Percentiles rank a stretch among this genome's conserved stretches.
phyloP scores from a whole-genome alignment of 768 basidiomycete species.

The Pulveroboletus sp. region DNA sequence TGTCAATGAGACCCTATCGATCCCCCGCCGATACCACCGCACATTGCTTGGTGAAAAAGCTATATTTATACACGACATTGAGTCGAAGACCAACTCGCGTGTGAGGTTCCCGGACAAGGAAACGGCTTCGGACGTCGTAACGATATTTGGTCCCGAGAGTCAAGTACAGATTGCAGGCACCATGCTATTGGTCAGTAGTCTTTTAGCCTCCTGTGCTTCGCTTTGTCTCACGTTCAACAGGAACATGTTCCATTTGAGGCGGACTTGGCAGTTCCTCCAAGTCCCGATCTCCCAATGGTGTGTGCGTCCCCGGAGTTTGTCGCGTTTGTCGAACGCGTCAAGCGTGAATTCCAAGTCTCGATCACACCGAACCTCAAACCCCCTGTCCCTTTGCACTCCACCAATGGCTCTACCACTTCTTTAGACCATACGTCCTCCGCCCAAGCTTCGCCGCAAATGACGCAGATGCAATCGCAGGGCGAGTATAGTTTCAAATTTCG shows the following conservation, averaged over 20 bases:
- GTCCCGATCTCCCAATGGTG: slow-evolving; percentile 71
- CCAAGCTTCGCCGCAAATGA: slow-evolving; percentile 18
- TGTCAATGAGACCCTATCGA: slow-evolving; percentile 86
- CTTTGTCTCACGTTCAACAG: slow-evolving; percentile 37
- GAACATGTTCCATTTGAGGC: slow-evolving; percentile 97
- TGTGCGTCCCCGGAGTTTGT: slow-evolving; percentile 78
- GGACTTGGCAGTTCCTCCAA: slow-evolving; percentile 86
- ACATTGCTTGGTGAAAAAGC: slow-evolving; percentile 93
- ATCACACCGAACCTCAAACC: slow-evolving; percentile 76
- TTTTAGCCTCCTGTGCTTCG: neutral
- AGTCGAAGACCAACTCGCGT: slow-evolving; percentile 90
- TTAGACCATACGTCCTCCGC: slow-evolving; percentile 43
- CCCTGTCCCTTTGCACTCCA: slow-evolving; percentile 30
- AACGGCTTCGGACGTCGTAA: slow-evolving; percentile 88
- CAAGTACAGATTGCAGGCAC: slow-evolving; percentile 96
- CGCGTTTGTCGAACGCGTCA: slow-evolving; percentile 84
- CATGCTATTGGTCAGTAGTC: slow-evolving; percentile 76
- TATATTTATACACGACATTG: slow-evolving; percentile 96
- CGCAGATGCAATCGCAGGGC: slow-evolving; percentile 28
- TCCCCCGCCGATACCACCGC: slow-evolving; percentile 93
- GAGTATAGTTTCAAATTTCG: slow-evolving; percentile 94
- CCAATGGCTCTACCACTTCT: slow-evolving; percentile 46
- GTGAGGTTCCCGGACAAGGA: slow-evolving; percentile 94
- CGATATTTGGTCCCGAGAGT: slow-evolving; percentile 95
- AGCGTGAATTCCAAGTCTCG: slow-evolving; percentile 90